phyloP scores from a whole-genome alignment of 108 stramenopile species.

The Cyclotella sp. region DNA sequence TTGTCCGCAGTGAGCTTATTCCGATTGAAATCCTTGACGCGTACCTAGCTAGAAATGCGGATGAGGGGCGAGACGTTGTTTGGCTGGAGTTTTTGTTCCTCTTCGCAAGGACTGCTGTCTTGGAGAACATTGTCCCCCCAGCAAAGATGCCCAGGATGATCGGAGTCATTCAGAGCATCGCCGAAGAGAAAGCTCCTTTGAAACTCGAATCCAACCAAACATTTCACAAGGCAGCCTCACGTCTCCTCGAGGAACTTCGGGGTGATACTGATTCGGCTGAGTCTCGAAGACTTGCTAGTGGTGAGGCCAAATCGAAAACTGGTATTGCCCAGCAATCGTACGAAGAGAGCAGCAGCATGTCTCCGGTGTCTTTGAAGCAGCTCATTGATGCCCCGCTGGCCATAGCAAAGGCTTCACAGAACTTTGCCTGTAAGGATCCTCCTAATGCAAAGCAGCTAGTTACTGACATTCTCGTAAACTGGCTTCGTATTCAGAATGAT shows the following conservation, averaged over 20 bases:
- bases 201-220: conserved; percentile 67
- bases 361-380: conserved; percentile 62
- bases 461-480: conserved; percentile 90
- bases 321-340: conserved; percentile 32
- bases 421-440: conserved; percentile 74
- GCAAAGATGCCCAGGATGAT: conserved; percentile 86
- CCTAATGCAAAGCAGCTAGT: conserved; percentile 87
- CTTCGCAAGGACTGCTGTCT: conserved; percentile 85
- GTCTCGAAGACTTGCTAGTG: conserved; percentile 17
- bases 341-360: conserved; percentile 76
- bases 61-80: conserved; percentile 80
- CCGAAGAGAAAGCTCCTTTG: conserved; percentile 77
- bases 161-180: conserved; percentile 84
- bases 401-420: conserved; percentile 75
- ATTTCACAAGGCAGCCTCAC: conserved; percentile 79
- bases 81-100: conserved; percentile 94
- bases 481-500: conserved; percentile 95
- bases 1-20: conserved; percentile 86
- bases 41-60: conserved; percentile 85
- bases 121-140: conserved; percentile 79
- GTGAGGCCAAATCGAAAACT: conserved; percentile 15
- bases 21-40: conserved; percentile 80
- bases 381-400: conserved; percentile 60
- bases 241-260: conserved; percentile 84
- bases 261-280: conserved; percentile 37